Base-by-base conservation (phyloP, 352 stramenopile species). In the Hyaloperonospora brassicae region DNA sequence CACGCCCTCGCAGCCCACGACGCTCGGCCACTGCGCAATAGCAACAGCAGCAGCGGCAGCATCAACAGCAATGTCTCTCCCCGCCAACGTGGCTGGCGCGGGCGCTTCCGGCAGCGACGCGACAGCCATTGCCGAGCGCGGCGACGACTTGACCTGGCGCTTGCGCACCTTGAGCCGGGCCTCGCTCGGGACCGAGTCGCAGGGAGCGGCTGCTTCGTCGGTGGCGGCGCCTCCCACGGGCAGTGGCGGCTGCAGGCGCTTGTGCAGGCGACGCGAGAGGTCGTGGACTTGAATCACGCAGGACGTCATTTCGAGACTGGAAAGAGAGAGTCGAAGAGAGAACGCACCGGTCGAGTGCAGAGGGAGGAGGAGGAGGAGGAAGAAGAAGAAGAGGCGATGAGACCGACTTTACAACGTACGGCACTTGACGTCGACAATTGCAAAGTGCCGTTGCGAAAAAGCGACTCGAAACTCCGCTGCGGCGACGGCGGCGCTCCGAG, bases 161-260 rank as follows among this genome's bases (percentile, higher is more conserved):
- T 88, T 88, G 72, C 58, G 69, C 36, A 72, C 72, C 49, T 88
- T 88, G 50, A 78, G 60, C 39, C 72, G 59, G 38, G 72, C 62
- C 59, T 80, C 70, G 61, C 61, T 67, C n/a, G 59, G 68, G 30
- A 68, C 67, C 31, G 61, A 52, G 13, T 74, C 58, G 17, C 47
- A 36, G 4, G 30, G 50, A 14, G 43, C 10, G 22, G 39, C 13
- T n/a, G 66, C n/a, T 3, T 61, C 63, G 12, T 70, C 64, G 35
- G 55, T 56, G 45, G 24, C 52, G 9, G 52, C 46, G 9, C 43
- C 34, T 14, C 38, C 38, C 13, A 55, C 13, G 23, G 64, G 23
- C 7, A 77, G 55, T 43, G 72, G 68, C 31, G 69, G 68, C 25
- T 70, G 62, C 52, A 77, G 46, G 34, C 71, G 71, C 66, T 80